A percentile compares a stretch with the other conserved stretches of the same genome.
These are phyloP conservation scores for Vitis cinerea DNA, from an alignment of 164 flowering plant genomes.

Conservation along the genomic window DNA sequence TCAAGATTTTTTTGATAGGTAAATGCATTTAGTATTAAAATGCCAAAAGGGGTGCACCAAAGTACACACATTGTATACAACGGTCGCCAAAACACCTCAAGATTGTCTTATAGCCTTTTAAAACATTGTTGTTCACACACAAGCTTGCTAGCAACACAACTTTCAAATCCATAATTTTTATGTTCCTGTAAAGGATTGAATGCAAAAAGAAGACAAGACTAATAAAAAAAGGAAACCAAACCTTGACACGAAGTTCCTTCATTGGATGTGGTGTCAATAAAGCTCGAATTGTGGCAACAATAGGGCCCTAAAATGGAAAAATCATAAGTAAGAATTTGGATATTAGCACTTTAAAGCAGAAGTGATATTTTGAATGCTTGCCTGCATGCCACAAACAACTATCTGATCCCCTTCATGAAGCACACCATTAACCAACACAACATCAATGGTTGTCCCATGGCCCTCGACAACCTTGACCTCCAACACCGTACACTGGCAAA, in stretches of 20 bases:
- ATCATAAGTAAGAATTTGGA: constrained; percentile 1
- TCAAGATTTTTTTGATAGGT: too few species aligned
- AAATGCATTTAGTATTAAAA: too few species aligned
- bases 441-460: constrained; percentile 98
- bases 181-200: neutral
- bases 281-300: constrained; percentile 86
- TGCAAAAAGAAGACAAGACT: neutral
- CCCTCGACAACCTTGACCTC: constrained; percentile 99
- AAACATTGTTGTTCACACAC: too few species aligned
- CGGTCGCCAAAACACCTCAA: too few species aligned
- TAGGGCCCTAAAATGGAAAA: constrained; percentile 71
- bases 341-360: neutral
- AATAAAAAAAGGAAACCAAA: constrained; percentile 19
- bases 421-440: constrained; percentile 91
- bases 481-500: constrained; percentile 88
- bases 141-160: too few species aligned
- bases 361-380: constrained; percentile 19
- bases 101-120: too few species aligned
- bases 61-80: too few species aligned
- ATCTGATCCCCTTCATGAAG: constrained; percentile 98
- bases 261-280: constrained; percentile 96
- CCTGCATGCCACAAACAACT: constrained; percentile 98
- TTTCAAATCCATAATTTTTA: neutral
- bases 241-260: constrained; percentile 98
- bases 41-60: too few species aligned